These are phyloP conservation scores for Picea glauca DNA, from an alignment of 75 land plant species.

Conservation along the genomic window DNA sequence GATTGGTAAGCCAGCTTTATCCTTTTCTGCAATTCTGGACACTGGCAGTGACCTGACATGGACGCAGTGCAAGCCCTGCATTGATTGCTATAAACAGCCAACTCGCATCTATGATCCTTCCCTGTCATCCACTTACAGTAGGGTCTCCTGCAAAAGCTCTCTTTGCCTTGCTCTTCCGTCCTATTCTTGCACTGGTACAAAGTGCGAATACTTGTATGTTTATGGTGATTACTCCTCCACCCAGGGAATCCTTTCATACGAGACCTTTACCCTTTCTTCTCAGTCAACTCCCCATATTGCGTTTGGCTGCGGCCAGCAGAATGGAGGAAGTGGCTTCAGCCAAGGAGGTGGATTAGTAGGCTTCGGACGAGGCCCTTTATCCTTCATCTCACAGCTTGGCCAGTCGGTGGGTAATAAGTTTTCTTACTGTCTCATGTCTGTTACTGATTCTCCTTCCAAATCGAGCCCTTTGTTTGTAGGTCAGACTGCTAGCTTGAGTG, in stretches of 20 bases:
- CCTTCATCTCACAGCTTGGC: conserved; percentile 3
- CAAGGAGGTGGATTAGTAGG: conserved; percentile 4
- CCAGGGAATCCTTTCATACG: conserved; percentile 14
- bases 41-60: conserved; percentile 13
- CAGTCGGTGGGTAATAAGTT: neutral
- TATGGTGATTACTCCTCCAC: conserved; percentile 36
- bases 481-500: neutral
- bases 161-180: neutral
- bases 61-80: conserved; percentile 12
- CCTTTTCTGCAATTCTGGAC: conserved; percentile 1
- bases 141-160: neutral
- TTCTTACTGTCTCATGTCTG: conserved; percentile 5
- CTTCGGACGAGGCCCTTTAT: conserved; percentile 7
- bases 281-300: neutral
- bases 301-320: conserved; percentile 31
- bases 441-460: conserved; percentile 2
- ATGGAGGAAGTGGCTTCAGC: neutral
- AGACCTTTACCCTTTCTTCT: conserved; percentile 12
- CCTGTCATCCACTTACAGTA: conserved; percentile 2
- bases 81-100: conserved; percentile 9
- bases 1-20: neutral
- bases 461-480: conserved; percentile 7
- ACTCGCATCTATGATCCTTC: conserved; percentile 17
- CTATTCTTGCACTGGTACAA: neutral
- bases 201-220: conserved; percentile 18